Conservation (phyloP, 2,329 filamentous ascomycete genomes). For the Aureobasidium mangrovei region DNA sequence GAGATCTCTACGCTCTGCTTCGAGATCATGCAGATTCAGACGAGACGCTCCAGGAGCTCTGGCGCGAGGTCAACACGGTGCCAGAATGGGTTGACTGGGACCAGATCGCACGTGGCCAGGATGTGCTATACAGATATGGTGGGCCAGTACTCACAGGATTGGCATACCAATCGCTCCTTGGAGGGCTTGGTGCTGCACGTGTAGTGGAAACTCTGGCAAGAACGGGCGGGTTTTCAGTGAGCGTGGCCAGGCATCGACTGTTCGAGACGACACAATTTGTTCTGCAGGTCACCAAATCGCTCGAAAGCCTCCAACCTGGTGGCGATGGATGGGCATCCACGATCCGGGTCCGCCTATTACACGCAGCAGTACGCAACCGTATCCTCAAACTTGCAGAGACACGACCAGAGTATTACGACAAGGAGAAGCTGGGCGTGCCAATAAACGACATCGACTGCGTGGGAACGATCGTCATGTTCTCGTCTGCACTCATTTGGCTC, state of each 20-base stretch:
- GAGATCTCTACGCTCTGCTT: constrained; percentile 58
- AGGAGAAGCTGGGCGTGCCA: constrained; percentile 52
- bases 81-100: constrained; percentile 72
- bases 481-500: constrained; percentile 57
- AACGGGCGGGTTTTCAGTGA: constrained; percentile 64
- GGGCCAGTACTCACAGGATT: constrained; percentile 56
- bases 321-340: constrained; percentile 58
- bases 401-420: constrained; percentile 53
- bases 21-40: constrained; percentile 50
- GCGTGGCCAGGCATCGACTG: constrained; percentile 56
- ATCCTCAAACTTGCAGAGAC: constrained; percentile 52
- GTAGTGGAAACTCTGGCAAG: constrained; percentile 66
- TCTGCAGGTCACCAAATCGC: constrained; percentile 57
- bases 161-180: constrained; percentile 57
- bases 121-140: constrained; percentile 69
- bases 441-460: constrained; percentile 71
- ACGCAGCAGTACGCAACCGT: constrained; percentile 56
- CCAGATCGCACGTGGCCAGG: constrained; percentile 64
- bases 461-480: constrained; percentile 64
- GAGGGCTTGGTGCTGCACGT: constrained; percentile 62
- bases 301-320: constrained; percentile 58
- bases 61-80: constrained; percentile 57
- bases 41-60: constrained; percentile 49
- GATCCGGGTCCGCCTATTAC: constrained; percentile 59
- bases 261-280: constrained; percentile 70